These are phyloP conservation scores for Myochromella boudieri DNA, from an alignment of 768 basidiomycete species.

Conservation along the genomic window DNA sequence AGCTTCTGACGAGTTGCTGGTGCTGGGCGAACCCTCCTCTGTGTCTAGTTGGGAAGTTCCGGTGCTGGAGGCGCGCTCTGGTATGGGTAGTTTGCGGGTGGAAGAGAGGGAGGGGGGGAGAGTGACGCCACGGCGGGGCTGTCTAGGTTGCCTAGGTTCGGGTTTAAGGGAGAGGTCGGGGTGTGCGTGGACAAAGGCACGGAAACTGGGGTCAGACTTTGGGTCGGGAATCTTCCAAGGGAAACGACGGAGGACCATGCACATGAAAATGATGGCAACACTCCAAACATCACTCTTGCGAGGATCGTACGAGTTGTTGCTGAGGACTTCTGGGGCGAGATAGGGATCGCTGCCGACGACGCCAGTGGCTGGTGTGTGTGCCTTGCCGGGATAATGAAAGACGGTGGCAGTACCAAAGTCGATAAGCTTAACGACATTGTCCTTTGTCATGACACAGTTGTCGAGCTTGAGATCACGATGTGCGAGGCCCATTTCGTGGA, in stretches of 20 bases:
- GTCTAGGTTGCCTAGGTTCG: conserved; percentile 32
- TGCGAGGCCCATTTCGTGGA: conserved; percentile 95
- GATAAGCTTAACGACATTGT: conserved; percentile 96
- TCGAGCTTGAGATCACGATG: conserved; percentile 99
- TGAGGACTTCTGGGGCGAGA: conserved; percentile 94
- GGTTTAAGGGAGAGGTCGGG: conserved; percentile 72
- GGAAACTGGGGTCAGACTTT: conserved; percentile 90
- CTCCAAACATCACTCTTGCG: conserved; percentile 99
- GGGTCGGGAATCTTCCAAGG: conserved; percentile 98
- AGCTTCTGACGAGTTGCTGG: conserved; percentile 41
- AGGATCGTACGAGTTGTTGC: conserved; percentile 83
- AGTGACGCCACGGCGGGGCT: conserved; percentile 33
- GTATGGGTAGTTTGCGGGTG: conserved; percentile 23
- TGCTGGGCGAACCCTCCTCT: conserved; percentile 34
- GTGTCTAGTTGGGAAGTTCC: conserved; percentile 23
- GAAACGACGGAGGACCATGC: conserved; percentile 96
- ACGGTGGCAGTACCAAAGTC: conserved; percentile 99
- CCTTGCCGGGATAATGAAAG: conserved; percentile 96
- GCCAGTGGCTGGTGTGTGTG: conserved; percentile 75
- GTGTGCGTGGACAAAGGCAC: conserved; percentile 89
- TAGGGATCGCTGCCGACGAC: conserved; percentile 98
- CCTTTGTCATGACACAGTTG: conserved; percentile 98
- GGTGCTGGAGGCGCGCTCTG: conserved; percentile 35
- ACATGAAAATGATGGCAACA: conserved; percentile 97
- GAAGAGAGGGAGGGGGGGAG: conserved; percentile 30